Evolutionary conservation across 768 basidiomycete genomes (phyloP), one percentile per base, ranked within the genome.

Genomic region (Trametes meyenii): DNA sequence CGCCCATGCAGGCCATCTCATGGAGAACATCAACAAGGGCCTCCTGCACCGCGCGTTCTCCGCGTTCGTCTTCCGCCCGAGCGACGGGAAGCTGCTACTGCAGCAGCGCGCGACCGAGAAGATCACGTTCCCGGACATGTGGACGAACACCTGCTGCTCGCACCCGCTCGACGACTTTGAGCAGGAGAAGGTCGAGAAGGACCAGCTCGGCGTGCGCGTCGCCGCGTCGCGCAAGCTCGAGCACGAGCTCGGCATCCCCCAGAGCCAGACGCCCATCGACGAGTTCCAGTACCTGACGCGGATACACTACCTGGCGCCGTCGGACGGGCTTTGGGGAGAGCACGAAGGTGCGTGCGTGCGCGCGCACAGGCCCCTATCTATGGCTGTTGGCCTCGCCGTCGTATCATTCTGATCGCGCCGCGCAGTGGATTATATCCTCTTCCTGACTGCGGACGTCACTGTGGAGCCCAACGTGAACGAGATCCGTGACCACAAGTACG

Each of bases 81-180:
- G 86, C 13, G 94, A 98, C 73, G 97, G 97, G 48, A 92, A 89
- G 74, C 83, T 99, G 17, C 81, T 99, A 26, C 83, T 99, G 46
- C 97, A 99, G 73, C 94, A 94, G 74, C 86, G 97, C 39, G 97
- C 97, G 19, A 81, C 88, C n/a, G 95, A 96, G 78, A 99, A 99
- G 81, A 99, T 99, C 72, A 99, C 97, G 7, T 99, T 99, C 79
- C 97, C 97, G 5, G 84, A 92, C 69, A 95, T 98, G 95, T 99
- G 97, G 97, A 99, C 97, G 35, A 99, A 99, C 76, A 98, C 97
- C 8, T 99, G 97, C 74, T 99, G 96, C 78, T 95, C 93, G 23
- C 96, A 99, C 72, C 96, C 96, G 17, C 81, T 99, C 51, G 88
- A 92, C 67, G 97, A 98, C 76, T 92, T 94, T 66, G 89, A 88